Percentiles rank a stretch among this genome's conserved stretches.
Conservation (phyloP, 306 rosid genomes). For the Ceratonia siliqua region DNA sequence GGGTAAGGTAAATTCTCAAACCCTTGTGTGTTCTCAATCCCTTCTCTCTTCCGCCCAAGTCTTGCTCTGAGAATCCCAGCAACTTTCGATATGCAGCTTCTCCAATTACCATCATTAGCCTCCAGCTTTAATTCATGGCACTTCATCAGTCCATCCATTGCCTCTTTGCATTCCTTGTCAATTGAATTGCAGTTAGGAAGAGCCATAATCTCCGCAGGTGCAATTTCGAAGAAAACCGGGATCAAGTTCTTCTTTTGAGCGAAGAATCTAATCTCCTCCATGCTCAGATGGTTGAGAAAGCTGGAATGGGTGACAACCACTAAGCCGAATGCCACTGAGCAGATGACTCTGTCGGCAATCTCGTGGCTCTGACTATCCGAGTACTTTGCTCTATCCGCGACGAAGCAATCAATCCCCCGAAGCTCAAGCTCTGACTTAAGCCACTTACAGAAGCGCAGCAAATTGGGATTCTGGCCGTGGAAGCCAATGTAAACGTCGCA, state of each 20-base stretch:
- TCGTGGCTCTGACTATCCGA: constrained; percentile 77
- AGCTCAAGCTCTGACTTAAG: constrained; percentile 87
- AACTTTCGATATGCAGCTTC: constrained; percentile 57
- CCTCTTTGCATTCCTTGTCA: constrained; percentile 68
- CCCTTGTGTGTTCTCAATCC: constrained; percentile 37
- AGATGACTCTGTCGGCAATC: constrained; percentile 76
- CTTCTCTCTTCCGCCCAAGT: constrained; percentile 69
- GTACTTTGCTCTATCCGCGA: constrained; percentile 77
- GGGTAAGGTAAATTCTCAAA: constrained; percentile 63
- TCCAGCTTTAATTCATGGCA: constrained; percentile 64
- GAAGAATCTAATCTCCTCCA: constrained; percentile 84
- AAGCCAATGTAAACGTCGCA: constrained; percentile 86
- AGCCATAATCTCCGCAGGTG: constrained; percentile 54
- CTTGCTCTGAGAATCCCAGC: constrained; percentile 60
- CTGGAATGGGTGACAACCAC: constrained; percentile 67
- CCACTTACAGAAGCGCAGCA: constrained; percentile 82
- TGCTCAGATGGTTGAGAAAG: constrained; percentile 57
- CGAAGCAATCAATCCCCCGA: constrained; percentile 87
- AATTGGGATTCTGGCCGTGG: constrained; percentile 65
- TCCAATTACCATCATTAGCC: constrained; percentile 73
- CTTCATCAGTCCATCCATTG: constrained; percentile 65
- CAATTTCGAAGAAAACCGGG: constrained; percentile 69
- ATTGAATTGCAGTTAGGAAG: constrained; percentile 53
- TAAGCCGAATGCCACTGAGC: constrained; percentile 75
- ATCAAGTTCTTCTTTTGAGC: constrained; percentile 87